Evolutionary conservation across 1,284 basidiomycete species (phyloP).

Genomic region (Malassezia restricta): DNA sequence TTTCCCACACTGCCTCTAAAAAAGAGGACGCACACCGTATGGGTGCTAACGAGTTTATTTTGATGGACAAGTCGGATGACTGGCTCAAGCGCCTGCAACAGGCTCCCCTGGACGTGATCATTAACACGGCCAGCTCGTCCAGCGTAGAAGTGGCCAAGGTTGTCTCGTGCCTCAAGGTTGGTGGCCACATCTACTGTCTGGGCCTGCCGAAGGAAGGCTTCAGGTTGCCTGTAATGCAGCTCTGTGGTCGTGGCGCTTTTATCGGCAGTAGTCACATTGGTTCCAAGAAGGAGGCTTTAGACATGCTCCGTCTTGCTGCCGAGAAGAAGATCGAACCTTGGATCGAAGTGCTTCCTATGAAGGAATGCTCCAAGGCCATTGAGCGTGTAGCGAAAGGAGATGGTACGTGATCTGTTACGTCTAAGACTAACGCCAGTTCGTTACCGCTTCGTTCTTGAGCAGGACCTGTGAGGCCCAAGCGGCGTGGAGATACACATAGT

Average conservation of each 20-base stretch:
- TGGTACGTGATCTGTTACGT: conserved; percentile 48
- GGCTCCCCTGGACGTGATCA: conserved; percentile 54
- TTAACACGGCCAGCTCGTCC: conserved; percentile 51
- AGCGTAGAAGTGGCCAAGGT: conserved; percentile 49
- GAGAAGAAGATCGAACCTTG: conserved; percentile 43
- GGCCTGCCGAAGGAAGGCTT: conserved; percentile 51
- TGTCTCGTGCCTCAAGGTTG: conserved; percentile 51
- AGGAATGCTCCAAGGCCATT: conserved; percentile 53
- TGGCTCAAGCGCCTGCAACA: conserved; percentile 32
- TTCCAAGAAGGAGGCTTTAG: conserved; percentile 55
- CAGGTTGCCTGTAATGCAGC: conserved; percentile 45
- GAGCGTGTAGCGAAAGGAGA: conserved; percentile 53
- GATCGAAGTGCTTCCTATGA: conserved; percentile 55
- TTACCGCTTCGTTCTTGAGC: conserved; percentile 34
- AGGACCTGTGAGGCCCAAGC: conserved; percentile 17
- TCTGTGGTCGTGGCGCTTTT: conserved; percentile 46
- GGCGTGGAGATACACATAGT: background rate
- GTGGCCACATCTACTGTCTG: conserved; percentile 54
- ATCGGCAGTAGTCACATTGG: conserved; percentile 54
- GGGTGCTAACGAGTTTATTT: conserved; percentile 51
- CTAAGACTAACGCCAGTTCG: conserved; percentile 11
- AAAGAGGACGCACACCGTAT: conserved; percentile 57
- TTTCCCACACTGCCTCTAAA: conserved; percentile 58
- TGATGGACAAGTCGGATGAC: conserved; percentile 35
- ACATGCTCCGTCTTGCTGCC: conserved; percentile 41